Evolutionary conservation across 371 early-diverging fungal genomes (phyloP).

Genomic region (Quaeritorhiza haematococci): DNA sequence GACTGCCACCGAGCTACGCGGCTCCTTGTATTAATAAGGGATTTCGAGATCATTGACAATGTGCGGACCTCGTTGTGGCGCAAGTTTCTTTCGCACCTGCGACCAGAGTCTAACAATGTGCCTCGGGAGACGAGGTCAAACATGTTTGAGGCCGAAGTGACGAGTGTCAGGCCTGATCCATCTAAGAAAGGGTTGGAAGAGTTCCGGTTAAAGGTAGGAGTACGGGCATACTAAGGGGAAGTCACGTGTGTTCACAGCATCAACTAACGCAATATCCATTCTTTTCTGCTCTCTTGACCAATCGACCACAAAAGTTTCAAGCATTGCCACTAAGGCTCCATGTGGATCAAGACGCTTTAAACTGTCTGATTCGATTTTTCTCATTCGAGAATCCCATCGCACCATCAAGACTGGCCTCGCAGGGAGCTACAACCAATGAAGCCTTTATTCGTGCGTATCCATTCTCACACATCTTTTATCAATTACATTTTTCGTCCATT

Average conservation of each 20-base stretch:
- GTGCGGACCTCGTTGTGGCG: slow-evolving; percentile 70
- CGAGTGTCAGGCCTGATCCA: slow-evolving; percentile 56
- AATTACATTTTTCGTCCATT: background rate
- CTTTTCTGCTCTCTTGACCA: slow-evolving; percentile 2
- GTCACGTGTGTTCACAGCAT: too few relatives aligned
- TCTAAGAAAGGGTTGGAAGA: slow-evolving; percentile 48
- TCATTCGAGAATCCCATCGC: slow-evolving; percentile 22
- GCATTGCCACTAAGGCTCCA: slow-evolving; percentile 79
- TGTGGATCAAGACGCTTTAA: slow-evolving; percentile 91
- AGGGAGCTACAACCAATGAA: slow-evolving; percentile 5
- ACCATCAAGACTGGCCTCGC: slow-evolving; percentile 3
- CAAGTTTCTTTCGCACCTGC: slow-evolving; percentile 63
- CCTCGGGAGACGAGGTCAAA: slow-evolving; percentile 60
- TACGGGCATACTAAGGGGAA: background rate
- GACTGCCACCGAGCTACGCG: slow-evolving; percentile 45
- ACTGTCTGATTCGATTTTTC: slow-evolving; percentile 78
- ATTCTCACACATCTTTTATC: background rate
- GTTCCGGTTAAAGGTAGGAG: slow-evolving; percentile 50
- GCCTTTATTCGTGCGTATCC: slow-evolving; percentile 61
- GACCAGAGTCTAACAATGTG: slow-evolving; percentile 45
- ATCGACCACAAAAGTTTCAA: slow-evolving; percentile 46
- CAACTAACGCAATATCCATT: background rate
- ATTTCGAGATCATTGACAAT: slow-evolving; percentile 76
- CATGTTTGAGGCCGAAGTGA: slow-evolving; percentile 63
- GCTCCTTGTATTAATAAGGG: slow-evolving; percentile 47